Evolutionary conservation across 306 rosid species (phyloP).

Genomic region (Acacia melanoxylon): DNA sequence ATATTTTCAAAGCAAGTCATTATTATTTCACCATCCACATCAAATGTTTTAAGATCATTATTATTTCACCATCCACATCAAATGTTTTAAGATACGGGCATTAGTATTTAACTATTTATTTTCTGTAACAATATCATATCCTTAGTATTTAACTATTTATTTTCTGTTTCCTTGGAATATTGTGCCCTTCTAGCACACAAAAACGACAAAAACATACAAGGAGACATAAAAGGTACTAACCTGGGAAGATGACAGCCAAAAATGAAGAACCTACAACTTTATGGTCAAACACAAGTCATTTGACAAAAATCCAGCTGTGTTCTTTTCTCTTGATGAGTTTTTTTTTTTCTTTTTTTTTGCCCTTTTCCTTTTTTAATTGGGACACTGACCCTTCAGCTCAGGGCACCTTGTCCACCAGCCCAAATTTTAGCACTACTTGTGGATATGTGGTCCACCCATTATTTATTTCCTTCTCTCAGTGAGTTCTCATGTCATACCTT

Average conservation of each 20-base stretch:
- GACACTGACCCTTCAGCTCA: background rate
- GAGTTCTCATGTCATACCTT: background rate
- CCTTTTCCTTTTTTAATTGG: too few species aligned
- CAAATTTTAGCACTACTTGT: too few species aligned
- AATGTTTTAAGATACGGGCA: background rate
- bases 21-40: too few species aligned
- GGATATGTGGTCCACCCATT: background rate
- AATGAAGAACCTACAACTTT: background rate
- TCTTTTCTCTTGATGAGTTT: background rate
- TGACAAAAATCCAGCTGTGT: background rate
- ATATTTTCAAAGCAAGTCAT: too few species aligned
- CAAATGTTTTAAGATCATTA: too few species aligned
- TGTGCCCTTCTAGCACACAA: too few species aligned
- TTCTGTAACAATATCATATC: too few species aligned
- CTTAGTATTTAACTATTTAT: too few species aligned
- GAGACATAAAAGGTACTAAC: background rate
- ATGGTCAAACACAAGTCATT: background rate
- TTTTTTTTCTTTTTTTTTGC: background rate
- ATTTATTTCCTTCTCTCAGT: background rate
- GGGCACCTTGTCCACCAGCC: background rate
- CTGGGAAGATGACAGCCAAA: background rate
- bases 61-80: too few species aligned
- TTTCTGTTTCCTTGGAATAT: background rate
- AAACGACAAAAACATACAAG: background rate
- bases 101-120: too few species aligned